These are phyloP conservation scores for Aspergillus sp. DNA, from an alignment of 2,329 filamentous ascomycete species.

Conservation along the genomic window DNA sequence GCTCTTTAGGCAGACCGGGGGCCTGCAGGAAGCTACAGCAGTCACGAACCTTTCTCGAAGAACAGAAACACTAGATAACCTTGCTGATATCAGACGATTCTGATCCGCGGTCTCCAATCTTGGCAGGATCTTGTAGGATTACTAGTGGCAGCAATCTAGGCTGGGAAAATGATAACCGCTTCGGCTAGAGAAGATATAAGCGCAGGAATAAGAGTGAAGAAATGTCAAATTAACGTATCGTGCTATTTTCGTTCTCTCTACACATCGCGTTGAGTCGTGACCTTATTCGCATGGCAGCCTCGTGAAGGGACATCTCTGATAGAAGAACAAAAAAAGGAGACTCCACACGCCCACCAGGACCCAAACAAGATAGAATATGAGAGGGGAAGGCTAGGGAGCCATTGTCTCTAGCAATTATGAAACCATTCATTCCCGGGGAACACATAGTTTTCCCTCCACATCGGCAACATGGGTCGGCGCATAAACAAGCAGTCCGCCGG, in stretches of 20 bases:
- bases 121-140: no score
- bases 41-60: no score
- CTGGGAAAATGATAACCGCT: background rate
- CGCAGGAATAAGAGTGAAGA: background rate
- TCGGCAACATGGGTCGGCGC: slow-evolving; percentile 41
- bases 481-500: slow-evolving; percentile 37
- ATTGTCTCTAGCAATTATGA: slow-evolving; percentile 16
- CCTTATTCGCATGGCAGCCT: slow-evolving; percentile 34
- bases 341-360: slow-evolving; percentile 33
- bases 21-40: no score
- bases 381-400: slow-evolving; percentile 22
- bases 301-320: slow-evolving; percentile 30
- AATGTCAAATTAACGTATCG: slow-evolving; percentile 13
- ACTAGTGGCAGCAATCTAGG: background rate
- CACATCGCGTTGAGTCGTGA: slow-evolving; percentile 25
- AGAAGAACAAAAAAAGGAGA: slow-evolving; percentile 31
- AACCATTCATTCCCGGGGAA: slow-evolving; percentile 18
- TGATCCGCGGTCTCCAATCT: no score
- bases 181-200: background rate
- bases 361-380: slow-evolving; percentile 30
- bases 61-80: no score
- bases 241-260: slow-evolving; percentile 16
- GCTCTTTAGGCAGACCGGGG: no score
- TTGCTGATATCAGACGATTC: background rate
- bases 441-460: slow-evolving; percentile 35